Evolutionary conservation across 1,284 basidiomycete genomes (phyloP), one percentile per base, ranked within the genome.

Genomic region (Ganoderma leucocontextum): DNA sequence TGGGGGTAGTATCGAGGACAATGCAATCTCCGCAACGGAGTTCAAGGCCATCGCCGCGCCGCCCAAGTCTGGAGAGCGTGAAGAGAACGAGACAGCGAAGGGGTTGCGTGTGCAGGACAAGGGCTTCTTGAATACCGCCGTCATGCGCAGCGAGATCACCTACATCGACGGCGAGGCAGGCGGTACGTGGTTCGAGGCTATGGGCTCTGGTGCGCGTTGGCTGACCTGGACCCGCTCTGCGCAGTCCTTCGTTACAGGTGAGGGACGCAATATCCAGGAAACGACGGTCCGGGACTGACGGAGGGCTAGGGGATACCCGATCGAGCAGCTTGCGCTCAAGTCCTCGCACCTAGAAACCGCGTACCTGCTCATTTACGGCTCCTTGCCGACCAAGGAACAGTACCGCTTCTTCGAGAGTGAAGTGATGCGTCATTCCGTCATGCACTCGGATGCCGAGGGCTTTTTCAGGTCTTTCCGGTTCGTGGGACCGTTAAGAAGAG

Each of bases 141-240:
- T 95, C 66, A 88, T 96, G 68, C 83, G 88, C 71, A 93, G 91
- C 70, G 80, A 86, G 74, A 96, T 96, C 76, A 96, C 95, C 0
- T 96, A 91, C 75, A 96, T 96, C 75, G 94, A 96, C 77, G 95
- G 94, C 64, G 91, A 94, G 33, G 90, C 89, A 25, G 94, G 93
- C 79, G 82, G 91, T 91, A 70, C 65, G 86, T 68, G 13, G 25
- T 36, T 13, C 47, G 17, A 25, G 19, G 12, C 17, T 12, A 22
- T 41, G 52, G 35, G 15, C 8, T 35, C 60, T 4, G 29, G 5
- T 33, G 44, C 8, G 29, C 36, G 10, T 22, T 19, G 13, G n/a
- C 38, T 63, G 47, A 52, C n/a, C 44, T 47, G n/a, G 25, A 62
- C 60, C 29, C 15, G 41, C 35, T 39, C n/a, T 39, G 35, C 2